phyloP scores from a whole-genome alignment of 352 stramenopile species.

The Thalassiosira livingstoniorum region DNA sequence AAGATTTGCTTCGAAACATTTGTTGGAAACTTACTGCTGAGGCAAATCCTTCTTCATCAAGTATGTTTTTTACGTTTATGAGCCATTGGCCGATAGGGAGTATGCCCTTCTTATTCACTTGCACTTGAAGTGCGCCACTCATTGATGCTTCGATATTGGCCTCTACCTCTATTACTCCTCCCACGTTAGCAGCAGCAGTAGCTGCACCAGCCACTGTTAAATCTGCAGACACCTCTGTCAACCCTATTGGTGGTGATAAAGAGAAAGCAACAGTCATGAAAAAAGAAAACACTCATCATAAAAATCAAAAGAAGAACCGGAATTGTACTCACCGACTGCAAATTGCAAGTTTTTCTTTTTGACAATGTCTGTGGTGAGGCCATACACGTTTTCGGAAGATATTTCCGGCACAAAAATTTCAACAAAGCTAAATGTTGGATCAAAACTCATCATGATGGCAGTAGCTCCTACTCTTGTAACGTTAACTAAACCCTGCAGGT shows the following conservation, averaged over 20 bases:
- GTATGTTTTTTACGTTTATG: slow-evolving; percentile 16
- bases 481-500: too few species aligned
- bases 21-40: too few species aligned
- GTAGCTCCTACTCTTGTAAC: slow-evolving; percentile 1
- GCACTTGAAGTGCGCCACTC: slow-evolving; percentile 6
- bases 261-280: too few species aligned
- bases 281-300: too few species aligned
- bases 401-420: background rate
- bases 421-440: background rate
- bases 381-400: background rate
- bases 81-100: slow-evolving; percentile 23
- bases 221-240: background rate
- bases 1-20: too few species aligned
- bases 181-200: slow-evolving; percentile 23
- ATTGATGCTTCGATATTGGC: slow-evolving; percentile 22
- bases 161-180: slow-evolving; percentile 20
- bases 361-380: slow-evolving; percentile 2
- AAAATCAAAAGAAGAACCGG: too few species aligned
- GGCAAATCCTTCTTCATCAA: too few species aligned
- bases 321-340: too few species aligned
- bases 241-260: too few species aligned
- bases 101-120: background rate
- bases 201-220: slow-evolving; percentile 13
- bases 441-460: background rate
- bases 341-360: slow-evolving; percentile 30